Base-by-base conservation (phyloP, 768 basidiomycete genomes). In the Lactarius trivialis region DNA sequence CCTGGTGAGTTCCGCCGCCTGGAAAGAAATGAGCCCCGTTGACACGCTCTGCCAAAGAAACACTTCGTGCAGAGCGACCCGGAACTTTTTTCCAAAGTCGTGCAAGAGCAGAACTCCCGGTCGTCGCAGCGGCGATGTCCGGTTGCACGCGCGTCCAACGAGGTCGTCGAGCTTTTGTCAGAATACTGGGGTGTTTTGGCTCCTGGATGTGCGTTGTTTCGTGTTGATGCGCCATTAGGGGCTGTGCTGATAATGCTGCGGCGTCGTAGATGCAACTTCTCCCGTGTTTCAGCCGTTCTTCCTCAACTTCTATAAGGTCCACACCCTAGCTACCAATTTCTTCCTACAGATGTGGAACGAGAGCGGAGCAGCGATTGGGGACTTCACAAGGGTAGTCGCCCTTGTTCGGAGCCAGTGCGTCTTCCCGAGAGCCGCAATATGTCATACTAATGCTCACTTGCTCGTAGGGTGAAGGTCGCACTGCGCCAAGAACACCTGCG, bases 321-420 rank as follows among this genome's bases (percentile, higher is more conserved):
- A 97, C 72, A 77, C 81, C 11, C 76, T 93, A n/a, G 88, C 89
- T 6, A 84, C 86, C 4, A 82, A 83, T 51, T 94, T 95, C 77
- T 95, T 95, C 74, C 75, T 92, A n/a, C 82, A 91, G 36, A 93
- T 96, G 85, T 96, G 91, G 92, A 82, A 80, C 67, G 93, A 96
- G 71, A 90, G 89, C 68, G 86, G 87, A 14, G 89, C 93, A 1
- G 84, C 87, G 4, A 69, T 73, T 14, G 85, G 78, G 21, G 93
- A 96, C 73, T 92, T 93, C 66, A 78, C 81, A 37, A 85, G 94
- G 11, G 85, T 96, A 11, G 81, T 82, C 36, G 87, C 85, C 7
- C 77, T 95, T 21, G 86, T 88, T 37, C 83, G 84, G 56, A 92
- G 90, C 80, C 93, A 95, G 90, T 92, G 72, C 65, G 89, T 84